Evolutionary conservation across 176 grass and related monocot genomes (phyloP), one percentile per base, ranked within the genome.

Genomic region (Carex kokanica): DNA sequence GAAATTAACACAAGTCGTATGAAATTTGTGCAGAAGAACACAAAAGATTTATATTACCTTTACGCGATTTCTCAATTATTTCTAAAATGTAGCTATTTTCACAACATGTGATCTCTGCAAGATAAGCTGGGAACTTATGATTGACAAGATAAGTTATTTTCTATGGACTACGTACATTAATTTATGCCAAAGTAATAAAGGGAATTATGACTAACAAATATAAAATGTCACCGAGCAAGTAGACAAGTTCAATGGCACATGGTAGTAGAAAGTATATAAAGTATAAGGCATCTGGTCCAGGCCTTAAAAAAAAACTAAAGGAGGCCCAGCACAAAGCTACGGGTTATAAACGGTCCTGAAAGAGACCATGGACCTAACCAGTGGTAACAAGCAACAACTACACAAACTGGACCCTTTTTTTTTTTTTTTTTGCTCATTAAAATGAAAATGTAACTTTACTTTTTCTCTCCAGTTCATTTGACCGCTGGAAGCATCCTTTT

Each of bases 251-350:
- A 67, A 38, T 67, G 64, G 31, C 64, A 67, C 31, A 31, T 66
- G 34, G 29, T 31, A 31, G 25, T 34, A 34, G 4, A 23, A 7
- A 24, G 20, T 24, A 10, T 34, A 34, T 34, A 34, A 24, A 63
- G 10, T 27, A 71, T 18, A 71, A 45, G 1, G 18, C 8, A 72
- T 47, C 38, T 72, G 68, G 68, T 47, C 68, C 68, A 72, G 68
- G 38, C 34, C 66, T 20, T 15, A 24, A 9, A 20, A 71, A 64
- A 31, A 9, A 25, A 65, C 1, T 64, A 13, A n/a, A 65, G 18
- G 36, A 41, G 68, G 67, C 68, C 38, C 68, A 73, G 69, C 69
- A 73, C 41, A 73, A 69, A 73, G 69, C 69, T 73, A 73, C 69
- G n/a, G 69, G 1, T 3, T 6, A 49, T 8, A 74, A 74, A 51